Evolutionary conservation across 2,329 filamentous ascomycete genomes (phyloP).

Genomic region (Colletotrichum lupini): DNA sequence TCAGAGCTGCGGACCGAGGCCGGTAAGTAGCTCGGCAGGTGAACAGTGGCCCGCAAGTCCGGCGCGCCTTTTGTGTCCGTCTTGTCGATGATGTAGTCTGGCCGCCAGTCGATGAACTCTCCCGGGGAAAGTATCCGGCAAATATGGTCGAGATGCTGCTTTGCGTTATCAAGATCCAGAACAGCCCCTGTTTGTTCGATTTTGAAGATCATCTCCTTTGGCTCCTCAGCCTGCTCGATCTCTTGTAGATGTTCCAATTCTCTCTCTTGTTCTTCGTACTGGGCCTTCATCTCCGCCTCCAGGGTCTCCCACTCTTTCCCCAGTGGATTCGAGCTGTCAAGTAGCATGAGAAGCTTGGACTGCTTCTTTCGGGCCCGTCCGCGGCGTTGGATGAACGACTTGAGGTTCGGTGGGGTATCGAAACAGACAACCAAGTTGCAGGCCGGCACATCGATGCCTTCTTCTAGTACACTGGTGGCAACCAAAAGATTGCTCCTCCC

Average conservation of each 20-base stretch:
- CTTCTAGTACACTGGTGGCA: conserved; percentile 73
- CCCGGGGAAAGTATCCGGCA: conserved; percentile 70
- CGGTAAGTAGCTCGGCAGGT: conserved; percentile 78
- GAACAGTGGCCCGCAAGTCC: conserved; percentile 68
- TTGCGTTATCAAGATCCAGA: conserved; percentile 79
- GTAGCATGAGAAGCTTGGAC: conserved; percentile 62
- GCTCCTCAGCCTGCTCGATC: conserved; percentile 56
- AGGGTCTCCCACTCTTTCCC: conserved; percentile 69
- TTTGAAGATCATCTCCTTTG: conserved; percentile 45
- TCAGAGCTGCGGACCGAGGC: conserved; percentile 64
- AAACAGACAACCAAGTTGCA: conserved; percentile 73
- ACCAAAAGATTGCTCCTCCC: conserved; percentile 68
- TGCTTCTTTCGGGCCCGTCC: conserved; percentile 62
- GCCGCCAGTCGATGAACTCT: conserved; percentile 72
- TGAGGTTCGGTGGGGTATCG: conserved; percentile 60
- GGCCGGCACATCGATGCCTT: conserved; percentile 74
- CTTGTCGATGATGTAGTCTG: conserved; percentile 73
- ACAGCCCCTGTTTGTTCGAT: conserved; percentile 65
- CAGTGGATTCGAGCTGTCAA: conserved; percentile 43
- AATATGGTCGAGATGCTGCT: conserved; percentile 84
- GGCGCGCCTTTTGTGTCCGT: conserved; percentile 42
- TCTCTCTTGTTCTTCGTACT: conserved; percentile 74
- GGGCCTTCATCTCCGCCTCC: conserved; percentile 78
- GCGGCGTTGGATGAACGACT: conserved; percentile 68
- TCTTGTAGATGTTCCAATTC: conserved; percentile 55